Conservation (phyloP, 2,329 filamentous ascomycete genomes). For the Dactylella cylindrospora region DNA sequence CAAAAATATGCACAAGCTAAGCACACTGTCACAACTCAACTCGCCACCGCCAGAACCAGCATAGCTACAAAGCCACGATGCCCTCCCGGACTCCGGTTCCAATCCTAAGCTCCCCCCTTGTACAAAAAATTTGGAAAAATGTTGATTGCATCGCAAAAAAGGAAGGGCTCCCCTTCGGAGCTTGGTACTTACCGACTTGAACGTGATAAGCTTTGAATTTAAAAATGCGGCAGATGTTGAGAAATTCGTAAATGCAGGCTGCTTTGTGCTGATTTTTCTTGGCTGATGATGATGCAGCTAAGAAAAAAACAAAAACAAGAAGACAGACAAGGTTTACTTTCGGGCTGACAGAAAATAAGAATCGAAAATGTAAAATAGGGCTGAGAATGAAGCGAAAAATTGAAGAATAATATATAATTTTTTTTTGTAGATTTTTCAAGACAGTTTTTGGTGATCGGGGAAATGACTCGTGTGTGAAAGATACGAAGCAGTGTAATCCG, state of each 20-base stretch:
- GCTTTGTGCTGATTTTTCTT: constrained; percentile 11
- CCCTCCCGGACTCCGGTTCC: too few species aligned
- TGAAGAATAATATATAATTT: constrained; percentile 10
- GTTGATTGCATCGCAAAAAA: too few species aligned
- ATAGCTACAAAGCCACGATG: constrained; percentile 16
- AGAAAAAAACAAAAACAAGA: too few species aligned
- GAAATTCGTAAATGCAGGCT: constrained; percentile 1
- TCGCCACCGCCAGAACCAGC: constrained; percentile 15
- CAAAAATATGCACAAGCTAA: not conserved
- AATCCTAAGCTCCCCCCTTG: too few species aligned
- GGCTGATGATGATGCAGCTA: constrained; percentile 18
- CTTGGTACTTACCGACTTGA: too few species aligned
- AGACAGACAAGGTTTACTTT: constrained; percentile 18
- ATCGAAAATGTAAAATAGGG: constrained; percentile 26
- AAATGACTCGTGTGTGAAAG: constrained; percentile 28
- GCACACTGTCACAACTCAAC: constrained; percentile 1
- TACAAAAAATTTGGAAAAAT: not conserved
- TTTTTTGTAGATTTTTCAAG: constrained; percentile 14
- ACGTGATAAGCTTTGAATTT: not conserved
- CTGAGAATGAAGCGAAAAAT: constrained; percentile 26
- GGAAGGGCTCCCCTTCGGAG: too few species aligned
- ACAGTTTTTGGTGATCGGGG: constrained; percentile 33
- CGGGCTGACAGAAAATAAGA: constrained; percentile 31
- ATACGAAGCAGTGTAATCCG: constrained; percentile 41
- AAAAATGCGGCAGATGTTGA: not conserved